Conservation (phyloP, 495 filamentous ascomycete genomes). For the Neurospora hispaniola region DNA sequence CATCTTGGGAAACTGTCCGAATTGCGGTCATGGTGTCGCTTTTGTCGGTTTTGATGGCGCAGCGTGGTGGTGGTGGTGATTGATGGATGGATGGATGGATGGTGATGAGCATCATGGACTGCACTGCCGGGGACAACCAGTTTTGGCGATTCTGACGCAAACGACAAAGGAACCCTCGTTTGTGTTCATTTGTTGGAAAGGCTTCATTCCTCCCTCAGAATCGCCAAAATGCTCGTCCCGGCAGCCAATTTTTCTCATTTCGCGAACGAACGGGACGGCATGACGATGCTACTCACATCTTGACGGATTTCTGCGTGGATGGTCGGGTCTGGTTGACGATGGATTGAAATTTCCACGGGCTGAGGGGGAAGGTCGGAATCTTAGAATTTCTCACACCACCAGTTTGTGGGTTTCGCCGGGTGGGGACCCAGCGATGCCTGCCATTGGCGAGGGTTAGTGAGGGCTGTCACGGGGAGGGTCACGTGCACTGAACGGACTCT, state of each 20-base stretch:
- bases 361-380: constrained; percentile 26
- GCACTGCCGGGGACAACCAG: background rate
- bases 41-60: constrained; percentile 1
- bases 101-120: constrained; percentile 3
- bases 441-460: constrained; percentile 25
- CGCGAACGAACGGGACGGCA: background rate
- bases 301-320: constrained; percentile 37
- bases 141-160: background rate
- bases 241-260: background rate
- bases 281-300: constrained; percentile 40
- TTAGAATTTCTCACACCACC: constrained; percentile 27
- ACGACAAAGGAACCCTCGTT: background rate
- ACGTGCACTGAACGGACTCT: constrained; percentile 4
- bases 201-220: background rate
- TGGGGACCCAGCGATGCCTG: constrained; percentile 11
- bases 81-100: background rate
- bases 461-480: constrained; percentile 14
- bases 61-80: constrained; percentile 9
- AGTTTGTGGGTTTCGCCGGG: constrained; percentile 29
- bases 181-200: constrained; percentile 2
- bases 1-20: background rate
- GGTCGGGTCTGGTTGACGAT: constrained; percentile 35
- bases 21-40: constrained; percentile 3
- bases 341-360: constrained; percentile 23
- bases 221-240: background rate